Percentiles rank a stretch among this genome's conserved stretches.
These are phyloP conservation scores for Arabis alpina DNA, from an alignment of 345 rosid species.

Conservation along the genomic window DNA sequence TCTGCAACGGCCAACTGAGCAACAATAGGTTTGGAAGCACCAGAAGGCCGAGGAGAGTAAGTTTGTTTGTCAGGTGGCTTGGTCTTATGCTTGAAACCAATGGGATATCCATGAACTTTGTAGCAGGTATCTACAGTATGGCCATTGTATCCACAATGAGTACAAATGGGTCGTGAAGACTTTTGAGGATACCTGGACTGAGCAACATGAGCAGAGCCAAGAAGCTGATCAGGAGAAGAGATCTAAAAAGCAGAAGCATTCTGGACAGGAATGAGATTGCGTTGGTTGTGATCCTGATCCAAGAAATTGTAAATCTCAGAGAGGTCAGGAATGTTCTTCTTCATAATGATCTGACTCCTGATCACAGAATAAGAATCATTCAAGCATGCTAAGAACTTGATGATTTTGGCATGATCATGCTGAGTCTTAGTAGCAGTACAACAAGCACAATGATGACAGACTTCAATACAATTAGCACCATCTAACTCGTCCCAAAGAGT, in stretches of 20 bases:
- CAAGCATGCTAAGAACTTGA: background rate
- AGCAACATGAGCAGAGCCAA: background rate
- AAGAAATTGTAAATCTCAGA: background rate
- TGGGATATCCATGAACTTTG: background rate
- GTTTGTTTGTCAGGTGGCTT: background rate
- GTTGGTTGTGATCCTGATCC: background rate
- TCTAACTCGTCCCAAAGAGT: too few relatives aligned
- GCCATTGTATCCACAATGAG: background rate
- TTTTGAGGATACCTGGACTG: background rate
- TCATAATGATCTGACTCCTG: background rate
- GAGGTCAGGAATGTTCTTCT: background rate
- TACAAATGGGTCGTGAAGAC: background rate
- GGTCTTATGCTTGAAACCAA: background rate
- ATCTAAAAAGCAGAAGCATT: background rate
- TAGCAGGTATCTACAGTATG: background rate
- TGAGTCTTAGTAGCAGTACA: background rate
- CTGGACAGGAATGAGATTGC: accelerated
- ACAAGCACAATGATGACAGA: background rate
- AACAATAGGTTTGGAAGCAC: background rate
- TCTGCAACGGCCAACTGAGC: background rate
- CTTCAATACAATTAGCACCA: too few relatives aligned
- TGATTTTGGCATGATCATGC: background rate
- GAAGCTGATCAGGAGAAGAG: background rate
- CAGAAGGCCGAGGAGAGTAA: background rate
- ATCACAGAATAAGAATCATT: background rate